Conservation (phyloP, 176 grass and related monocot species). For the Phyllostachys edulis region DNA sequence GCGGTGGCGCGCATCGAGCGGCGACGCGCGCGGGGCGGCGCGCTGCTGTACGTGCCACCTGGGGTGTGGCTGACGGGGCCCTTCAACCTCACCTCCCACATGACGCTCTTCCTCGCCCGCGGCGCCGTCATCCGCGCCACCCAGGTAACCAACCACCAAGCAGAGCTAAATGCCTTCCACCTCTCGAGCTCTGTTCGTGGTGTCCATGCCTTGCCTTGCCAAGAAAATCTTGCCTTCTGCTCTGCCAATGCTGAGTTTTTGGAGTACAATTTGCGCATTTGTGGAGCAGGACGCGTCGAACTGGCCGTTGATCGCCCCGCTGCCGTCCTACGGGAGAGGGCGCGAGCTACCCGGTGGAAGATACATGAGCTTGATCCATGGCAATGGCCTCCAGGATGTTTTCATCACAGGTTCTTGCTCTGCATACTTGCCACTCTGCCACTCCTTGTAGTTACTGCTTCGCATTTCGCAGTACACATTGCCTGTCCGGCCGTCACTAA, state of each 20-base stretch:
- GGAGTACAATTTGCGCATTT: background rate
- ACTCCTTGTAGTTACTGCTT: background rate
- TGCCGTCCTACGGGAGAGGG: constrained; percentile 85
- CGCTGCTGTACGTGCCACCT: constrained; percentile 68
- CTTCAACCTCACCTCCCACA: constrained; percentile 76
- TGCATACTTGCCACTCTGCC: background rate
- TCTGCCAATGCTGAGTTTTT: too few species aligned
- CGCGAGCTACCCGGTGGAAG: constrained; percentile 72
- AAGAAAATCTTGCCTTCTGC: too few species aligned
- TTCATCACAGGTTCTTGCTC: constrained; percentile 67
- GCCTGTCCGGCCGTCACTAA: too few species aligned
- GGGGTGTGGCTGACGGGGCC: constrained; percentile 69
- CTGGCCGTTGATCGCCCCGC: constrained; percentile 72
- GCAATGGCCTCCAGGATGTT: constrained; percentile 63
- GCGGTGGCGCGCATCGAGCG: constrained; percentile 54
- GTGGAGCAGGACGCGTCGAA: constrained; percentile 52
- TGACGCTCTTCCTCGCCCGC: constrained; percentile 76
- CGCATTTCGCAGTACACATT: too few species aligned
- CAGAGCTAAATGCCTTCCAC: background rate
- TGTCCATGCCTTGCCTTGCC: too few species aligned
- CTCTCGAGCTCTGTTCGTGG: too few species aligned
- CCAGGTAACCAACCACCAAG: constrained; percentile 28
- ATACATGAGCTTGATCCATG: constrained; percentile 76
- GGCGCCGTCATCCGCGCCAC: constrained; percentile 64
- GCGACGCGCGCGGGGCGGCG: constrained; percentile 41